These are phyloP conservation scores for Malus domestica DNA, from an alignment of 306 rosid species.

Conservation along the genomic window ASM211411v1 NC_041804.1:5887501-5888000, in stretches of 20 bases:
- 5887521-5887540: too few species aligned
- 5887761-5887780: background rate
- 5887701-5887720: background rate
- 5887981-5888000: background rate
- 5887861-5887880: background rate
- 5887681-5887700: background rate
- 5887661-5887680: constrained; percentile 19
- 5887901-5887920: background rate
- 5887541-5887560: rapidly evolving
- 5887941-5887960: too few species aligned
- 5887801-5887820: background rate
- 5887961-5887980: too few species aligned
- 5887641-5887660: constrained; percentile 28
- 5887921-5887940: background rate
- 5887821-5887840: constrained; percentile 10
- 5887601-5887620: too few species aligned
- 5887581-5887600: rapidly evolving
- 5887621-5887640: constrained; percentile 11
- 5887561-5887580: rapidly evolving
- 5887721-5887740: background rate
- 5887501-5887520: too few species aligned
- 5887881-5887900: background rate
- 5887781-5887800: constrained; percentile 16
- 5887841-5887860: background rate
- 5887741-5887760: too few species aligned